A percentile compares a stretch with the other conserved stretches of the same genome.
These are phyloP conservation scores for Aspergillus persii DNA, from an alignment of 2,329 filamentous ascomycete species.

Conservation along the genomic window DNA sequence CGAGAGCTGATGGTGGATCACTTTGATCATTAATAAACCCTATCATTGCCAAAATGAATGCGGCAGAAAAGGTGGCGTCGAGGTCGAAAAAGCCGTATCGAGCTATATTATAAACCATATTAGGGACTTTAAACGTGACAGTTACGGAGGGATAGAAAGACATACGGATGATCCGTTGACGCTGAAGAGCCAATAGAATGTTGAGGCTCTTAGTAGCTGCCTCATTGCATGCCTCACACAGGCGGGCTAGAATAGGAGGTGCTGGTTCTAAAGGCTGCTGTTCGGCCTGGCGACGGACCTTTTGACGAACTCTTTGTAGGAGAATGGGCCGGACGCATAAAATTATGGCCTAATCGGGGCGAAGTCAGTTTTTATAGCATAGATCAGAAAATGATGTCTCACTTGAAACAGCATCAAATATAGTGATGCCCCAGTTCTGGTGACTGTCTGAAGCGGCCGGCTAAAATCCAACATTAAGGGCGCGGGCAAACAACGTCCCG, in stretches of 20 bases:
- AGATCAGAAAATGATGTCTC: neutral
- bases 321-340: slow-evolving; percentile 21
- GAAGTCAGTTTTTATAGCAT: neutral
- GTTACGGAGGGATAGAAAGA: neutral
- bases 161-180: slow-evolving; percentile 18
- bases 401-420: slow-evolving; percentile 24
- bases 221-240: slow-evolving; percentile 22
- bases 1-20: slow-evolving; percentile 12
- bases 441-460: slow-evolving; percentile 14
- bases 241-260: slow-evolving; percentile 8
- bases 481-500: slow-evolving; percentile 14
- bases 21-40: slow-evolving; percentile 12
- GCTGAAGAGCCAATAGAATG: slow-evolving; percentile 17
- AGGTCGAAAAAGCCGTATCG: slow-evolving; percentile 24
- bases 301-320: slow-evolving; percentile 15
- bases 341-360: slow-evolving; percentile 17
- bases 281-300: slow-evolving; percentile 11
- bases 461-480: slow-evolving; percentile 16
- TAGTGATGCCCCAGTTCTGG: slow-evolving; percentile 21
- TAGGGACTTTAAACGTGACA: neutral
- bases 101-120: neutral
- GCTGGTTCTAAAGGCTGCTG: slow-evolving; percentile 2
- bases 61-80: slow-evolving; percentile 23
- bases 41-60: slow-evolving; percentile 22
- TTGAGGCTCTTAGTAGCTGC: slow-evolving; percentile 19